Percentiles rank a stretch among this genome's conserved stretches.
Evolutionary conservation across 2,329 filamentous ascomycete genomes (phyloP).

Genomic region (Colletotrichum lupini): DNA sequence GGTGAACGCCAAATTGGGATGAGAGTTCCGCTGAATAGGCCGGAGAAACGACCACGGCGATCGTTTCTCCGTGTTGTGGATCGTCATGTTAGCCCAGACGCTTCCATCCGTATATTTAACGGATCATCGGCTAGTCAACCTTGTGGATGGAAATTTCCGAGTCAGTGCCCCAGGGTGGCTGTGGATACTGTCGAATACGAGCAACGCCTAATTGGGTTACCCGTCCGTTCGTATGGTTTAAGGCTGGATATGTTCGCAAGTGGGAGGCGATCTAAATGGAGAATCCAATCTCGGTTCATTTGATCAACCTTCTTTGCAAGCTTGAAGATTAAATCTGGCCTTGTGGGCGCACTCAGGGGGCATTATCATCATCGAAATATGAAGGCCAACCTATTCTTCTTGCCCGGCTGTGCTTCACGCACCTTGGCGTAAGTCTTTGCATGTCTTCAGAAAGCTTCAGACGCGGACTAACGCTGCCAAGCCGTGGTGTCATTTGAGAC

Average conservation of each 20-base stretch:
- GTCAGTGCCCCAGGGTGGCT: background rate
- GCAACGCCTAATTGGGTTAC: background rate
- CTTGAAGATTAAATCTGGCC: background rate
- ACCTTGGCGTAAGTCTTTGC: background rate
- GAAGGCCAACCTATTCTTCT: background rate
- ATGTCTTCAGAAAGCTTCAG: background rate
- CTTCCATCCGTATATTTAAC: background rate
- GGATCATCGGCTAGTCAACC: background rate
- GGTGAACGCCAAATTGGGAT: too few relatives aligned
- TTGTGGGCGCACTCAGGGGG: background rate
- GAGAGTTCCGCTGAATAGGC: too few relatives aligned
- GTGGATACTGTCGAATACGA: constrained; percentile 4
- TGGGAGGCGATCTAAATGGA: background rate
- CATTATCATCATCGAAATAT: background rate
- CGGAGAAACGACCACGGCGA: too few relatives aligned
- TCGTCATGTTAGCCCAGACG: too few relatives aligned
- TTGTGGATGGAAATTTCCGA: background rate
- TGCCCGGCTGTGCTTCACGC: background rate
- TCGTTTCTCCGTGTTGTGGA: too few relatives aligned
- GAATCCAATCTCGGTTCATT: constrained; percentile 17
- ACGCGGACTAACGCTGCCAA: background rate
- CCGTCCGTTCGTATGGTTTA: background rate
- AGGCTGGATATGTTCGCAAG: background rate
- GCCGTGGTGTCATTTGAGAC: background rate
- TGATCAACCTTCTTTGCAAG: constrained; percentile 9